phyloP scores from a whole-genome alignment of 2,329 filamentous ascomycete genomes.

The Colletotrichum musae region DNA sequence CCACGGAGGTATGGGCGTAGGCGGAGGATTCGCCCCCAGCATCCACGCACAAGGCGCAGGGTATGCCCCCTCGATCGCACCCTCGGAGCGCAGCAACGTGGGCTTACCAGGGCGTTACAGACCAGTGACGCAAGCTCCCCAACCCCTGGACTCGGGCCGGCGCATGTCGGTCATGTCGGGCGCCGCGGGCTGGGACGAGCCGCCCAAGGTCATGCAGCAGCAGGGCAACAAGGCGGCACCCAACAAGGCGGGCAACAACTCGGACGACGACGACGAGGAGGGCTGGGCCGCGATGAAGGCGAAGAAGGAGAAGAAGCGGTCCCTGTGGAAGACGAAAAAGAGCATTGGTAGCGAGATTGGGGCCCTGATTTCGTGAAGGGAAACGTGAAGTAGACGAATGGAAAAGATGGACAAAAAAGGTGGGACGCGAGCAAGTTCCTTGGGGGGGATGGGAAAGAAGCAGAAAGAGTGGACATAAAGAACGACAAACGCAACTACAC shows the following conservation, averaged over 20 bases:
- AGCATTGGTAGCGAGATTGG: slow-evolving; percentile 63
- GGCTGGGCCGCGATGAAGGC: slow-evolving; percentile 80
- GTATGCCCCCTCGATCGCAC: slow-evolving; percentile 93
- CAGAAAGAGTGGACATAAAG: slow-evolving; percentile 36
- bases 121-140: slow-evolving; percentile 80
- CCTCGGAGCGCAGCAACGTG: slow-evolving; percentile 94
- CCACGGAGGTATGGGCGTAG: slow-evolving; percentile 45
- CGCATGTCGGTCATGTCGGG: slow-evolving; percentile 58
- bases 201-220: slow-evolving; percentile 55
- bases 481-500: slow-evolving; percentile 8
- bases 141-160: slow-evolving; percentile 43
- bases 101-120: slow-evolving; percentile 92
- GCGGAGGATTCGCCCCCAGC: slow-evolving; percentile 64
- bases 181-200: slow-evolving; percentile 50
- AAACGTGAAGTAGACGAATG: not conserved
- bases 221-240: slow-evolving; percentile 53
- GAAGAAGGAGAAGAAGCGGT: slow-evolving; percentile 77
- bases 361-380: slow-evolving; percentile 59
- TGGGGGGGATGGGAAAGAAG: slow-evolving; percentile 13
- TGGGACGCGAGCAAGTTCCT: not conserved
- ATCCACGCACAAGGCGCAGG: slow-evolving; percentile 66
- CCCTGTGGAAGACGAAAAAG: slow-evolving; percentile 76
- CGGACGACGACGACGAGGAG: slow-evolving; percentile 76
- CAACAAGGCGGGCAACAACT: slow-evolving; percentile 57
- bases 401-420: no score